Percentiles rank a stretch among this genome's conserved stretches.
Evolutionary conservation across 2,329 filamentous ascomycete genomes (phyloP).

Genomic region (Sporothrix schenckii): DNA sequence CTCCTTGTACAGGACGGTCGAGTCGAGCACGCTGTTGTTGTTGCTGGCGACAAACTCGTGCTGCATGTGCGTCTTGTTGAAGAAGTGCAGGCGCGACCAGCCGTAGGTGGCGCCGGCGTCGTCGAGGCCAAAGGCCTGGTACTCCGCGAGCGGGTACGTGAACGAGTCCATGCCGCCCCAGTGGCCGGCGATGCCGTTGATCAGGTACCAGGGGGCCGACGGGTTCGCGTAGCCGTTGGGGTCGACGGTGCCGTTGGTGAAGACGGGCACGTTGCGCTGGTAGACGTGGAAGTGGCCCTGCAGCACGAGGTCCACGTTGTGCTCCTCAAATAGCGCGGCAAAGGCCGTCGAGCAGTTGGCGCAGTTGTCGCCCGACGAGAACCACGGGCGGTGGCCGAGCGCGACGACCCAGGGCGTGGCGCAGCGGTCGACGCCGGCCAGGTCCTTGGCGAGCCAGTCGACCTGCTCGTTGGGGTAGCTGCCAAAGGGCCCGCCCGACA

Average conservation of each 20-base stretch:
- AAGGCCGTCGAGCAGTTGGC: conserved; percentile 30
- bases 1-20: conserved; percentile 40
- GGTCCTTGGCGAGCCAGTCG: conserved; percentile 50
- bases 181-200: conserved; percentile 39
- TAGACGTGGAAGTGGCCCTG: conserved; percentile 37
- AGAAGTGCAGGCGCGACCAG: conserved; percentile 46
- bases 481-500: conserved; percentile 23
- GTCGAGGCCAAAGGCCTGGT: conserved; percentile 40
- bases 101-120: conserved; percentile 44
- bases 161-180: conserved; percentile 39
- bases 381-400: conserved; percentile 55
- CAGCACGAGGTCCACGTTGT: conserved; percentile 35
- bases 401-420: conserved; percentile 56
- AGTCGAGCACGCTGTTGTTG: conserved; percentile 41
- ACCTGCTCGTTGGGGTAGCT: conserved; percentile 27
- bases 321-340: conserved; percentile 29
- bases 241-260: conserved; percentile 31
- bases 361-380: conserved; percentile 38
- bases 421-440: conserved; percentile 49
- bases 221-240: conserved; percentile 39
- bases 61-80: conserved; percentile 47
- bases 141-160: conserved; percentile 28
- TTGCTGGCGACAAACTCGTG: conserved; percentile 44
- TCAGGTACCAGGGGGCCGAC: conserved; percentile 38
- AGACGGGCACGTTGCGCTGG: conserved; percentile 38